Base-by-base conservation (phyloP, 495 filamentous ascomycete genomes). In the Lasiosphaeriaceae sp. region DNA sequence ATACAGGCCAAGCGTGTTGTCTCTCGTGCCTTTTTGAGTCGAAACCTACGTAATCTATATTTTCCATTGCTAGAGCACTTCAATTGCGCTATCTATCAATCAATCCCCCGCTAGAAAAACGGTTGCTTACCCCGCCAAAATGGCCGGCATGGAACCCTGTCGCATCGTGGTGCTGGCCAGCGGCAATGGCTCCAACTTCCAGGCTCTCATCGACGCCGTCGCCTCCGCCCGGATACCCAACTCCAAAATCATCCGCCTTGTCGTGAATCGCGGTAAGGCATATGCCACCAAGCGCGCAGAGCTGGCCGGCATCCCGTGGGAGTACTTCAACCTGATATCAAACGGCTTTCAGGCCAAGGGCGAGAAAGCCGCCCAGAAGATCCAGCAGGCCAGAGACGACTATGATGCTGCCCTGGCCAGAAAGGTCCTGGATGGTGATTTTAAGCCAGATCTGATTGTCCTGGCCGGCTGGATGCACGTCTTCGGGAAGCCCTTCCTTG, bases 181-280 rank as follows among this genome's bases (percentile, higher is more conserved):
- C 55, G 92, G 89, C 66, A 85, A 80, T 60, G 93, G 93, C 59
- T 83, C 89, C 48, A 97, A 97, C 67, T 84, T 97, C 22, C 91
- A 96, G 76, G 91, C 91, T 31, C 80, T 96, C 39, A 94, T 96
- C 64, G 87, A 96, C 71, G 86, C 87, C 47, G 75, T 81, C 47
- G 70, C 73, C 31, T 70, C 76, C 17, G 71, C 74, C 20, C 63
- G 71, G 8, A 80, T 90, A 53, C 81, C 87, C 55, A 68, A 80
- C 58, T 73, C 83, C 39, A 77, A 73, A 29, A 89, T 97, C 60
- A 70, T 87, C 29, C 86, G 87, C 43, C 88, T 96, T 8, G 82
- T 95, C 26, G 90, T 87, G 46, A 97, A 96, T 76, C 83, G 87
- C 57, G 87, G 86, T 68, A 77, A 83, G 55, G 93, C 90, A 37